Percentiles rank a stretch among this genome's conserved stretches.
These are phyloP conservation scores for Lyophyllum shimeji DNA, from an alignment of 768 basidiomycete species.

Conservation along the genomic window DNA sequence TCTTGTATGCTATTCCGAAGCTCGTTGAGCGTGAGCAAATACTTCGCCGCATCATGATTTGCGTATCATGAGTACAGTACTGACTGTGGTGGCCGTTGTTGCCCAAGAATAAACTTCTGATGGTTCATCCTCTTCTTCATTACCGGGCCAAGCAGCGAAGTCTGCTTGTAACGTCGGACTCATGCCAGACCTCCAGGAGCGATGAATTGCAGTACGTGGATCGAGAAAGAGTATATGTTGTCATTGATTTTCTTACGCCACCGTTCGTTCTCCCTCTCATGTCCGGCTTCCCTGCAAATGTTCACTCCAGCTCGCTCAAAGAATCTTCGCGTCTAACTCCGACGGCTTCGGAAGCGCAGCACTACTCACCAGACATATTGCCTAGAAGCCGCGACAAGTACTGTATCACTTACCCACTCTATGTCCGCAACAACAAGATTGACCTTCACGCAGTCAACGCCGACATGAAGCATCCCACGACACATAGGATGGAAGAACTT, in stretches of 20 bases:
- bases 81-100: no score
- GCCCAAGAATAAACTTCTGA: no score
- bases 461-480: background rate
- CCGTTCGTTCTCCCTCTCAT: background rate
- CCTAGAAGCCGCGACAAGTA: background rate
- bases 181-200: no score
- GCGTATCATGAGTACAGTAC: no score
- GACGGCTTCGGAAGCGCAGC: background rate
- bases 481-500: background rate
- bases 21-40: no score
- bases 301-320: background rate
- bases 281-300: background rate
- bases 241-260: background rate
- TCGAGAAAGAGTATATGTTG: background rate
- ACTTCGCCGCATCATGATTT: no score
- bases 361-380: background rate
- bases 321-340: background rate
- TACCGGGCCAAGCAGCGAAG: no score
- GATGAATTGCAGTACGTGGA: background rate
- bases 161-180: no score
- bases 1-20: no score
- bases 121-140: no score
- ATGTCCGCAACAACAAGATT: background rate
- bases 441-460: background rate
- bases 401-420: background rate